Base-by-base conservation (phyloP, 345 rosid species). In the Acer yangbiense region DNA sequence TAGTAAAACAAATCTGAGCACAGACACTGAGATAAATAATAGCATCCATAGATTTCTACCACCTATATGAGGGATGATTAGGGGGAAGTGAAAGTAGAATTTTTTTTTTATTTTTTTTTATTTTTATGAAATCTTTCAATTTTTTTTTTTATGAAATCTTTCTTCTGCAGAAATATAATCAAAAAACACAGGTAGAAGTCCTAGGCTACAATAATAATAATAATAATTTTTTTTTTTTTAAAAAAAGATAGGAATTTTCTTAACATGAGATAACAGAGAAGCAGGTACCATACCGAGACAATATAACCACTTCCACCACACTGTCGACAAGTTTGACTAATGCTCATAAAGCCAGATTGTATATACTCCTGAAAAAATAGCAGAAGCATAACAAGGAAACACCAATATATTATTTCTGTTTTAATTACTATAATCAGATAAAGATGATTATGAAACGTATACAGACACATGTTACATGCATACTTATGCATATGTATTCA, bases 231-330 rank as follows among this genome's bases (percentile, higher is more conserved):
- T 4, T 35, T 35, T 4, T 23, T 73, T 67, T 12, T 18, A 3
- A 18, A 32, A 29, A 39, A 1, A 11, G 3, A 10, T 54, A 17
- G 5, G 41, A 21, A 68, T 35, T 44, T 62, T 44, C 41, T 9
- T 20, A 66, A 74, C 20, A 58, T 39, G 55, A 75, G 17, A 72
- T 52, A n/a, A 68, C 6, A 44, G 27, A 18, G 46, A 55, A 35
- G 39, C 41, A 54, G 54, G 65, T 73, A 77, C 46, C 91, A 65
- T 92, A 96, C 98, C 79, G 92, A 87, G 67, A 90, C 89, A 44
- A 87, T 82, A 79, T 86, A 88, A 69, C 99, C 98, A 75, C 90
- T 82, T 81, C 99, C 99, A 55, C 90, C 89, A 80, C 99, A 96
- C 44, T 85, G 88, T 73, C 80, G 84, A 79, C 99, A 96, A 18